Conservation (phyloP, 805 yeast genomes). For the Candida multigemmis region DNA sequence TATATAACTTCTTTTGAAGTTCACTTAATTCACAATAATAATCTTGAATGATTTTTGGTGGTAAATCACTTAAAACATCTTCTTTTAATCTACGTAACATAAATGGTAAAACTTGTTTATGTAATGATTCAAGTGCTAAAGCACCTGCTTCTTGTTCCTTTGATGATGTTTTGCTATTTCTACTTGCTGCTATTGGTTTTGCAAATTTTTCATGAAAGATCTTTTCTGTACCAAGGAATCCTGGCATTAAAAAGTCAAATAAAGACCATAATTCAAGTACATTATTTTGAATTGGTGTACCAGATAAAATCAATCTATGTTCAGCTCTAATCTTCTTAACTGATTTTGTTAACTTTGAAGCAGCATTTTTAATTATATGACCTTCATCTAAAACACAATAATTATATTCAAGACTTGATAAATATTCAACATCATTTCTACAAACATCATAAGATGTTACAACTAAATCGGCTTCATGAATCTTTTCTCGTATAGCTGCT, state of each 20-base stretch:
- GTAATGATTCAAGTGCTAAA: conserved; percentile 88
- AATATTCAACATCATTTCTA: conserved; percentile 72
- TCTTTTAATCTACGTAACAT: conserved; percentile 93
- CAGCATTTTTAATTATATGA: conserved; percentile 89
- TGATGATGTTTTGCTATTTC: conserved; percentile 79
- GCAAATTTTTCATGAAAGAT: conserved; percentile 91
- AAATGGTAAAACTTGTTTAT: conserved; percentile 93
- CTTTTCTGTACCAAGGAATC: conserved; percentile 92
- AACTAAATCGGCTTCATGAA: conserved; percentile 65
- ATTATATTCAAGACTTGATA: conserved; percentile 62
- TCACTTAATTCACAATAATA: conserved; percentile 94
- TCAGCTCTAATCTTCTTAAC: conserved; percentile 79
- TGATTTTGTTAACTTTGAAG: conserved; percentile 79
- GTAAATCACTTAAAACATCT: conserved; percentile 90
- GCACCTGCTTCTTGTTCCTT: conserved; percentile 98
- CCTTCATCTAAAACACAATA: conserved; percentile 97
- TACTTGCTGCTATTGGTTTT: conserved; percentile 93
- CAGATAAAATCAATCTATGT: conserved; percentile 85
- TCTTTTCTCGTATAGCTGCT: conserved; percentile 39
- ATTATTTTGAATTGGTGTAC: conserved; percentile 97
- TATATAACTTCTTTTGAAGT: conserved; percentile 78
- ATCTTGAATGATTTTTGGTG: conserved; percentile 97
- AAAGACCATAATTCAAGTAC: conserved; percentile 96
- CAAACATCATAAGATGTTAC: conserved; percentile 96
- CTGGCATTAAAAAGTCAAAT: conserved; percentile 98